phyloP scores from a whole-genome alignment of 345 rosid genomes.

The Abelmoschus esculentus region DNA sequence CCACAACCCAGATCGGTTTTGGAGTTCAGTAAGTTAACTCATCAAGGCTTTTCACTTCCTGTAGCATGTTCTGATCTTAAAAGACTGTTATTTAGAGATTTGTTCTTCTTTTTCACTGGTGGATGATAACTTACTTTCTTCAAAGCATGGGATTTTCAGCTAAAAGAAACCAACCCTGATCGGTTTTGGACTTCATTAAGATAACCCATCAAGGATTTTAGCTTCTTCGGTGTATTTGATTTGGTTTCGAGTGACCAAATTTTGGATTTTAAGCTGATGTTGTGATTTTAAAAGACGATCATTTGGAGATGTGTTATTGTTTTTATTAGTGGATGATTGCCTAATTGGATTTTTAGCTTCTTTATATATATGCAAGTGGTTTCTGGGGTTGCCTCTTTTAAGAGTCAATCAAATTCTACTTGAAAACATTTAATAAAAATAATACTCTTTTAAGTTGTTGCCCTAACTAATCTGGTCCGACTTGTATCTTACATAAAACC shows the following conservation, averaged over 20 bases:
- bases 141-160: constrained; percentile 14
- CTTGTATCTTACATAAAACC: too few relatives aligned
- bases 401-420: constrained; percentile 7
- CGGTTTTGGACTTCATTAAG: constrained; percentile 39
- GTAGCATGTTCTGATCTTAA: not conserved
- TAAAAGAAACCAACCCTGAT: constrained; percentile 32
- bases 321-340: constrained; percentile 5
- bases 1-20: constrained; percentile 39
- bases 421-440: constrained; percentile 5
- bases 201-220: constrained; percentile 15
- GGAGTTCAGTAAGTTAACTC: constrained; percentile 33
- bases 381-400: not conserved
- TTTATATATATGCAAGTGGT: not conserved
- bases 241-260: constrained; percentile 17
- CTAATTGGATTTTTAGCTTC: not conserved
- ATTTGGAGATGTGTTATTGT: constrained; percentile 7
- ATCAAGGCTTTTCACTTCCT: constrained; percentile 11
- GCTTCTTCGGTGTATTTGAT: constrained; percentile 3
- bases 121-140: constrained; percentile 10
- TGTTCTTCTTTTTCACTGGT: not conserved
- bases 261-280: constrained; percentile 14
- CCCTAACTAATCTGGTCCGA: not conserved
- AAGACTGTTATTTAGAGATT: too few relatives aligned
- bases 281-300: not conserved
- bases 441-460: not conserved